Evolutionary conservation across 371 early-diverging fungal species (phyloP).

Genomic region (Mucor circinelloides): DNA sequence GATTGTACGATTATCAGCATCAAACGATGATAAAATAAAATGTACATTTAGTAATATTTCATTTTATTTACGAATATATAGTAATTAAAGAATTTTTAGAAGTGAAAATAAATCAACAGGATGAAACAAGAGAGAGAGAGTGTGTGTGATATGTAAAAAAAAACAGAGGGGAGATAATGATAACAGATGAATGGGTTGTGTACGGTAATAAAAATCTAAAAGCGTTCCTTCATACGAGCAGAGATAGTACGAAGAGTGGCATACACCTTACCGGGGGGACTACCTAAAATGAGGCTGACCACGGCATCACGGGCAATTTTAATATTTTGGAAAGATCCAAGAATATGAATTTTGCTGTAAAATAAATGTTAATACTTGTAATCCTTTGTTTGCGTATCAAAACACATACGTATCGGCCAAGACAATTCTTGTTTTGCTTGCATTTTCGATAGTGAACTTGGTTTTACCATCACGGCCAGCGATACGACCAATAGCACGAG

Average conservation of each 20-base stretch:
- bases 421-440: conserved; percentile 96
- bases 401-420: conserved; percentile 90
- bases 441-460: conserved; percentile 91
- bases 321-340: conserved; percentile 97
- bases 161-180: not conserved
- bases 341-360: conserved; percentile 88
- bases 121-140: not conserved
- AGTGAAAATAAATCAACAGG: conserved; percentile 7
- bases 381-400: not conserved
- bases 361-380: not conserved
- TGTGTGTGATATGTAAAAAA: conserved; percentile 3
- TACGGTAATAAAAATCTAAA: conserved; percentile 45
- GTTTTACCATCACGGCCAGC: conserved; percentile 99
- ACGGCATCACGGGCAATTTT: conserved; percentile 97
- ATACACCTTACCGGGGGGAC: conserved; percentile 98
- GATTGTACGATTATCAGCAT: conserved; percentile 75
- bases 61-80: conserved; percentile 3
- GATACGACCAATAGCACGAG: conserved; percentile 98
- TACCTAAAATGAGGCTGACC: conserved; percentile 94
- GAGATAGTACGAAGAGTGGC: conserved; percentile 86
- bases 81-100: not conserved
- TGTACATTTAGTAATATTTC: not conserved
- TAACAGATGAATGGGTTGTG: not conserved
- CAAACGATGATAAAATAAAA: not conserved
- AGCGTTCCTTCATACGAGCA: conserved; percentile 93